Conservation (phyloP, 139 green algal genomes). For the Gonium pectorale region DNA sequence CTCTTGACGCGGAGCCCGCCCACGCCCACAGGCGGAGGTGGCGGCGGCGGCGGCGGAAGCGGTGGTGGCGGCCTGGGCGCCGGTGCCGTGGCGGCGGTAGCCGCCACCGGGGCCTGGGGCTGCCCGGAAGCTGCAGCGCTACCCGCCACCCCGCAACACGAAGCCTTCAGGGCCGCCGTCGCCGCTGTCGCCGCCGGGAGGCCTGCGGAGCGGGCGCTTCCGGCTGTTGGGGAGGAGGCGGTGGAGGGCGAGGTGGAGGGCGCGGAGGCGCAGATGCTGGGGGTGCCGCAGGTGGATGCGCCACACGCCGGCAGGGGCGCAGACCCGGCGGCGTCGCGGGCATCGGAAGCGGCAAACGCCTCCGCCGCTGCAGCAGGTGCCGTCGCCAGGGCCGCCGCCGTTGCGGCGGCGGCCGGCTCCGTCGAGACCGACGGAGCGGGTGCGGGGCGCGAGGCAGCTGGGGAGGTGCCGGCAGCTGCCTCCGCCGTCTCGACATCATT, state of each 20-base stretch:
- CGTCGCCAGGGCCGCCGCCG: background rate
- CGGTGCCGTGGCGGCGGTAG: background rate
- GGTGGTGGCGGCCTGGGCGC: conserved; percentile 1
- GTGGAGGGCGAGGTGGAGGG: background rate
- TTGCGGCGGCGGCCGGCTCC: background rate
- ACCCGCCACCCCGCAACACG: too few relatives aligned
- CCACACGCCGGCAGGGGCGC: background rate
- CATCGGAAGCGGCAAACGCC: too few relatives aligned
- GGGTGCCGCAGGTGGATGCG: background rate
- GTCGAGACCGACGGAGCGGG: too few relatives aligned
- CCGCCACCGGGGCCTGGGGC: background rate
- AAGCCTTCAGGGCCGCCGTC: too few relatives aligned
- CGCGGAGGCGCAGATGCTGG: background rate
- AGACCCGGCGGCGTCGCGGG: background rate
- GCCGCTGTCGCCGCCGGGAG: background rate
- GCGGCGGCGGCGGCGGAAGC: conserved; percentile 7
- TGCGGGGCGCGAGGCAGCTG: background rate
- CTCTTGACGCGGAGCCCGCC: conserved; percentile 40
- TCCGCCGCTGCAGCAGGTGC: background rate
- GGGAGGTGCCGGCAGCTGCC: background rate
- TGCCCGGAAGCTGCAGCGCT: too few relatives aligned
- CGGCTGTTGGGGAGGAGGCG: conserved; percentile 8
- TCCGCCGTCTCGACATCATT: too few relatives aligned
- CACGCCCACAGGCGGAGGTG: conserved; percentile 17
- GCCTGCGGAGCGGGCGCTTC: background rate